Base-by-base conservation (phyloP, 108 stramenopile genomes). In the Fragilariopsis cylindrus region DNA sequence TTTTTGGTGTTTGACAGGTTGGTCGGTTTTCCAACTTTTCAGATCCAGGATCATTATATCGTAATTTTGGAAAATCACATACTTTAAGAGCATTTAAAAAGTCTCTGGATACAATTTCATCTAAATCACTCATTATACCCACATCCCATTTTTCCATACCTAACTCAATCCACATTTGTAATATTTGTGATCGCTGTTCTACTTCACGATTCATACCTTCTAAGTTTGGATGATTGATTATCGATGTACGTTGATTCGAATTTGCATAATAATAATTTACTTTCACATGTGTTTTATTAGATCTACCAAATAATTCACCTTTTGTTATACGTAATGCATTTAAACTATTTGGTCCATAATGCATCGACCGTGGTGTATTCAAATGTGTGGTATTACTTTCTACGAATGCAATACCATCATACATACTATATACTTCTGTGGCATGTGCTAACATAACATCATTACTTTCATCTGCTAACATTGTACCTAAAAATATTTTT, bases 121-220 rank as follows among this genome's bases (percentile, higher is more conserved):
- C 89, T 2, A 71, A 41, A 78, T 90, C 89, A 3, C 66, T 60
- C 48, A 90, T 57, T 30, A 86, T 71, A 2, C 76, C 89, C 3
- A 90, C 56, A 62, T 90, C 89, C 12, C 85, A 71, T 0, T 43
- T 40, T 53, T 53, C 74, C 89, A 90, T 90, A 12, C 89, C 89
- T 58, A 81, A 55, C 45, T 78, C 57, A 44, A 66, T 76, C 89
- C 89, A 90, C 66, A 84, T 62, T 47, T 81, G 70, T 2, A 64
- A 45, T 56, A 85, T 82, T 45, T 54, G 69, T 44, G 85, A 71
- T 11, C 89, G 76, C 54, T 90, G 89, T 18, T 77, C 48, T 30
- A 79, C 65, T 60, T 82, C 65, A 65, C 84, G 60, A 19, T 13
- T 8, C 67, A 68, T 68, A 1, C 0, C 40, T 3, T 41, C 5